Base-by-base conservation (phyloP, 768 basidiomycete genomes). In the Trametopsis cervina region DNA sequence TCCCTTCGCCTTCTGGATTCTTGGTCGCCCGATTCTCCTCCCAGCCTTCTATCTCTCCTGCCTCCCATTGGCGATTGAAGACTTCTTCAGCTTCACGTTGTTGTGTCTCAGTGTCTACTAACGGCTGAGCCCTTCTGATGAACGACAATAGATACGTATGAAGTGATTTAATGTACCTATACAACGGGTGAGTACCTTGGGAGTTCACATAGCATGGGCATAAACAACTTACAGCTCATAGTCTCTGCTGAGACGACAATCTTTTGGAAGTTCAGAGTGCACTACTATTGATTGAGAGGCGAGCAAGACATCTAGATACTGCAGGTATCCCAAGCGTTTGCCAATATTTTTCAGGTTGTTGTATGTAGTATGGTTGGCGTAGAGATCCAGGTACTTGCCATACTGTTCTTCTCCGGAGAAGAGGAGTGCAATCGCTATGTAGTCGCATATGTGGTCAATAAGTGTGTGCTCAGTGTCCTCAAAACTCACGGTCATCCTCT, bases 351-450 rank as follows among this genome's bases (percentile, higher is more conserved):
- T 89, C 54, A 99, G 66, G 66, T 99, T 99, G 70, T 80, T 83
- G 69, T 89, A 98, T 42, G 86, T 73, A 41, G 85, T 78, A 58
- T 98, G 96, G 50, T 89, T 83, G 42, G 81, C 73, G 64, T 98
- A 89, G 49, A 99, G 65, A 65, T 99, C 96, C 52, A 98, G 78
- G 63, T 95, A 97, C 66, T 89, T 89, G 44, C 96, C 96, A 57
- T 94, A 90, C 6, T 78, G 77, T 63, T 99, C 96, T 71, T 98
- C 95, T 26, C 96, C 96, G 11, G 94, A 95, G 69, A 99, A 99
- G 57, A 95, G 66, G 42, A 89, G 66, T 27, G 86, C 83, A 47
- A 91, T 73, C 45, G 86, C 89, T 91, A 21, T 7, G 42, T 12
- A 48, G 40, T n/a, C n/a, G n/a, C n/a, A n/a, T n/a, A n/a, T n/a